phyloP scores from a whole-genome alignment of 768 basidiomycete genomes.

The Auricularia auricula-judae region DNA sequence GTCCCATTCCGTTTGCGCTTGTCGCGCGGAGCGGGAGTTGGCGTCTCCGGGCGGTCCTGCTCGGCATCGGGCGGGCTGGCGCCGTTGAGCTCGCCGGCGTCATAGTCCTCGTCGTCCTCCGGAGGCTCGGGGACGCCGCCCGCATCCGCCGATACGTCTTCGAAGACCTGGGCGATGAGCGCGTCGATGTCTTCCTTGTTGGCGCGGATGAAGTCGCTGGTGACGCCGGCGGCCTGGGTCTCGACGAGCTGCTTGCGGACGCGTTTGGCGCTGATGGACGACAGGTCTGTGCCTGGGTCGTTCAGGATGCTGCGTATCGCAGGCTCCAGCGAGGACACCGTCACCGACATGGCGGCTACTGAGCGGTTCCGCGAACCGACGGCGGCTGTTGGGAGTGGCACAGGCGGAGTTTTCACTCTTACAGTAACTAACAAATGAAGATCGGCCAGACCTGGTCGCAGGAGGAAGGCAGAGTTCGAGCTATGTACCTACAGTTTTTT shows the following conservation, averaged over 20 bases:
- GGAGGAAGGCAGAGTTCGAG: no score
- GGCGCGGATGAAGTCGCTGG: constrained; percentile 49
- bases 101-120: neutral
- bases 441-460: no score
- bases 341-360: neutral
- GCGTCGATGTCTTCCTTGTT: constrained; percentile 58
- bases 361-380: neutral
- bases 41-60: neutral
- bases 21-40: neutral
- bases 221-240: constrained; percentile 35
- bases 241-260: constrained; percentile 68
- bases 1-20: neutral
- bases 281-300: constrained; percentile 66
- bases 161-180: constrained; percentile 57
- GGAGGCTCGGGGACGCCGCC: neutral
- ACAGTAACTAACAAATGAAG: no score
- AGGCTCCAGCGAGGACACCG: constrained; percentile 31
- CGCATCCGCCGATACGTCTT: constrained; percentile 31
- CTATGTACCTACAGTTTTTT: no score
- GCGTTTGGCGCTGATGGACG: constrained; percentile 77
- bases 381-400: no score
- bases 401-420: no score
- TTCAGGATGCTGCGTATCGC: constrained; percentile 59
- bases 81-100: no score
- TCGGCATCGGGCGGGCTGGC: neutral